Evolutionary conservation across 805 yeast genomes (phyloP), one percentile per base, ranked within the genome.

Genomic region (Scheffersomyces lignosus): DNA sequence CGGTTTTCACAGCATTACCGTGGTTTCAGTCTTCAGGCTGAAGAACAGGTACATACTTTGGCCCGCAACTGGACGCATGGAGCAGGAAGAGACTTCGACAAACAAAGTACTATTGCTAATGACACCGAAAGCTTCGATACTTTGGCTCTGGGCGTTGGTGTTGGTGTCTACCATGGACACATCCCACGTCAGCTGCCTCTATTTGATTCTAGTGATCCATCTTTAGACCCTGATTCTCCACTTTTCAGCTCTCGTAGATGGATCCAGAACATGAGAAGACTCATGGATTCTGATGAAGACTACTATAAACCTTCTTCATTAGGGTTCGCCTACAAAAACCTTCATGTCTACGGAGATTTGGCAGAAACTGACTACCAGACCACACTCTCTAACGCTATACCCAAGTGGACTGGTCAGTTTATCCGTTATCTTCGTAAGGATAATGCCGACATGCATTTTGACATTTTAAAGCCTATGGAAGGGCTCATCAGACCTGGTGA

Each of bases 391-490:
- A 44, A 44, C 20, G 44, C 31, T 2, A 13, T 42, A 8, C 35
- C 27, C 13, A 44, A 44, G 28, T 8, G 12, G 16, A 15, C 27
- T 8, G 45, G 34, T 18, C 33, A 36, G 13, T 3, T 31, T 5
- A 5, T 29, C 17, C 23, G 38, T 12, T 15, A 14, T 10, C 43
- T 41, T 34, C 27, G 33, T 16, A 43, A 43, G 26, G 34, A 37
- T 12, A 33, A 35, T 18, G 18, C 34, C 2, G 44, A 41, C 20
- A 44, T 41, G 27, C 46, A 48, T 38, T 78, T 76, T 44, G 77
- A 75, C 43, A 81, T 77, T 44, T 65, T 77, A 56, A 80, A 80
- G 53, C 72, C 83, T 20, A 80, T 80, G 84, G 85, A 81, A 49
- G 88, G 81, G 13, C 36, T 74, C 3, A 65, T 80, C 37, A 64